A percentile compares a stretch with the other conserved stretches of the same genome.
Evolutionary conservation across 2,329 filamentous ascomycete species (phyloP).

Genomic region (Aspergillus brunneoviolaceus): DNA sequence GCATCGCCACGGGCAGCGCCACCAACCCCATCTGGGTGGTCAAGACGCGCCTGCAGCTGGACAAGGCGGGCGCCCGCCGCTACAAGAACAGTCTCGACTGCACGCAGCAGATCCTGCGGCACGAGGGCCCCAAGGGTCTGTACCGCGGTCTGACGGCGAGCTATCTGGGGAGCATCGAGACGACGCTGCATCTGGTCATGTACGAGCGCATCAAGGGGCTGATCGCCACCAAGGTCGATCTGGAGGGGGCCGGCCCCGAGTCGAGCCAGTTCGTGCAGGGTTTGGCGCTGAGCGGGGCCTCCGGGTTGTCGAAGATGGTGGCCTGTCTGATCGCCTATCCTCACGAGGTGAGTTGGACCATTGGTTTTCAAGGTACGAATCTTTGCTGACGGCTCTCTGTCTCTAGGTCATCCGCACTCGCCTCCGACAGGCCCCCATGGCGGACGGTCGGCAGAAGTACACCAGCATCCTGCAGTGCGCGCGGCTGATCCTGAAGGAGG

Average conservation of each 20-base stretch:
- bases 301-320: constrained; percentile 35
- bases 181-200: constrained; percentile 36
- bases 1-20: constrained; percentile 36
- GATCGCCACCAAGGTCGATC: constrained; percentile 18
- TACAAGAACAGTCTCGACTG: constrained; percentile 66
- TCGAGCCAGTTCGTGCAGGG: constrained; percentile 19
- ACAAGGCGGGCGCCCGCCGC: constrained; percentile 35
- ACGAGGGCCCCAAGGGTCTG: constrained; percentile 82
- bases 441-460: constrained; percentile 37
- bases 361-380: neutral
- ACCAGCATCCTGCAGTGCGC: constrained; percentile 38
- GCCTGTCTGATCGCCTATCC: constrained; percentile 37
- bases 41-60: constrained; percentile 70
- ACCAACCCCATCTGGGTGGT: constrained; percentile 44
- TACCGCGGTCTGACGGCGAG: constrained; percentile 86
- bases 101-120: constrained; percentile 68
- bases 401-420: constrained; percentile 37
- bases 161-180: constrained; percentile 39
- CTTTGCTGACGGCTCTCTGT: neutral
- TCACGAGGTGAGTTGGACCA: constrained; percentile 29
- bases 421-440: constrained; percentile 36
- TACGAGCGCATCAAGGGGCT: constrained; percentile 38
- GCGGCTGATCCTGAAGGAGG: constrained; percentile 34
- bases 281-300: constrained; percentile 30
- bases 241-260: constrained; percentile 11